phyloP scores from a whole-genome alignment of 2,329 filamentous ascomycete species.

The Fusarium praegraminearum region DNA sequence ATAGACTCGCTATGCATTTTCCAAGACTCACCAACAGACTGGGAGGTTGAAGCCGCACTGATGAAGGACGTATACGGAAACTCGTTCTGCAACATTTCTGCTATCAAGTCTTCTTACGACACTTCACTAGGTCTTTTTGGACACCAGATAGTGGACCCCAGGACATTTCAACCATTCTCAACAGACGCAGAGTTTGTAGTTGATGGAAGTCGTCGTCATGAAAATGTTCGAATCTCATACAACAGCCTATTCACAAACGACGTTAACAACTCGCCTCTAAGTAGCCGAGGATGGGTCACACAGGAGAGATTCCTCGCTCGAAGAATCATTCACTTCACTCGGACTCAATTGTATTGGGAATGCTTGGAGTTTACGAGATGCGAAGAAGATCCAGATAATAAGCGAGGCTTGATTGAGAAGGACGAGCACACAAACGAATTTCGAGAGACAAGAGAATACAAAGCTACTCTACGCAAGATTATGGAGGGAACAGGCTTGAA shows the following conservation, averaged over 20 bases:
- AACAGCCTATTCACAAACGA: background rate
- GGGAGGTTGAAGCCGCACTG: fast-evolving
- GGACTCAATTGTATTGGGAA: background rate
- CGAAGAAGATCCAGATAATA: background rate
- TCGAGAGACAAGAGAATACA: background rate
- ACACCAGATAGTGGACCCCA: background rate
- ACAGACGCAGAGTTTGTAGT: fast-evolving
- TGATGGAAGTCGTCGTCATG: fast-evolving
- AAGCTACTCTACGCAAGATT: background rate
- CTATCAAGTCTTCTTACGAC: background rate
- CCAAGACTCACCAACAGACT: background rate
- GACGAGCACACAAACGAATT: fast-evolving
- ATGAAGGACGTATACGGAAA: fast-evolving
- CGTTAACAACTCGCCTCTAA: background rate
- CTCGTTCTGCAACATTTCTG: background rate
- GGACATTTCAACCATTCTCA: background rate
- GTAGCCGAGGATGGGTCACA: background rate
- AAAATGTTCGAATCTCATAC: background rate
- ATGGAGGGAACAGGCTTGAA: background rate
- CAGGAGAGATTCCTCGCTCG: background rate
- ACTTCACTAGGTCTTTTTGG: background rate
- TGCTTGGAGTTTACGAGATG: background rate
- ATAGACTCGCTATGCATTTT: background rate
- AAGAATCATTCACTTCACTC: background rate
- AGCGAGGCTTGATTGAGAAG: fast-evolving